These are phyloP conservation scores for Yamadazyma atlantica DNA, from an alignment of 1,139 yeast genomes.

Conservation along the genomic window DNA sequence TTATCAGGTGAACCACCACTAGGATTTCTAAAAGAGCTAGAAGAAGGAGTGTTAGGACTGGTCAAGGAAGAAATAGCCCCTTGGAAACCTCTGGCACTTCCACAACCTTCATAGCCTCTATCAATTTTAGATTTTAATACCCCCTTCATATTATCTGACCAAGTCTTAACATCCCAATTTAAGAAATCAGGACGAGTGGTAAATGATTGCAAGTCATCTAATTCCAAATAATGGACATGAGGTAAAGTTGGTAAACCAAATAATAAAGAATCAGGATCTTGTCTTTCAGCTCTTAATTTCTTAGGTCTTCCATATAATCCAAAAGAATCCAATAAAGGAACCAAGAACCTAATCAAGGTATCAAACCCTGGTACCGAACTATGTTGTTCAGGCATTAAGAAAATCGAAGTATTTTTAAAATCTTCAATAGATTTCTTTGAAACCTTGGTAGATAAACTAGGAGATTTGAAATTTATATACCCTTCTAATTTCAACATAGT, in stretches of 20 bases:
- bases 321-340: slow-evolving; percentile 85
- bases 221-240: slow-evolving; percentile 70
- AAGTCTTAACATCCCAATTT: slow-evolving; percentile 65
- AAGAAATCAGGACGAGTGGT: slow-evolving; percentile 23
- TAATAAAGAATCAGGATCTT: slow-evolving; percentile 72
- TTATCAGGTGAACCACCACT: slow-evolving; percentile 9
- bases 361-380: slow-evolving; percentile 94
- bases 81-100: slow-evolving; percentile 59
- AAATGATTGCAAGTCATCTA: slow-evolving; percentile 29
- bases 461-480: slow-evolving; percentile 60
- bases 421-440: slow-evolving; percentile 48
- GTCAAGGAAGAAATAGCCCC: slow-evolving; percentile 57
- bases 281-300: slow-evolving; percentile 82
- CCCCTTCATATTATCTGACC: slow-evolving; percentile 67
- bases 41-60: slow-evolving; percentile 21
- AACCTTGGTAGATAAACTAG: slow-evolving; percentile 32
- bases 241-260: slow-evolving; percentile 94
- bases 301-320: slow-evolving; percentile 90
- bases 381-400: slow-evolving; percentile 93
- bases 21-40: slow-evolving; percentile 5
- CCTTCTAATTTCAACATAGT: slow-evolving; percentile 91
- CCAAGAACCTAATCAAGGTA: slow-evolving; percentile 81
- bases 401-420: slow-evolving; percentile 76
- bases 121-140: slow-evolving; percentile 63
- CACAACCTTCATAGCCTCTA: slow-evolving; percentile 83